A percentile compares a stretch with the other conserved stretches of the same genome.
Conservation (phyloP, 257 asterid species). For the Gentiana macrophylla region DNA sequence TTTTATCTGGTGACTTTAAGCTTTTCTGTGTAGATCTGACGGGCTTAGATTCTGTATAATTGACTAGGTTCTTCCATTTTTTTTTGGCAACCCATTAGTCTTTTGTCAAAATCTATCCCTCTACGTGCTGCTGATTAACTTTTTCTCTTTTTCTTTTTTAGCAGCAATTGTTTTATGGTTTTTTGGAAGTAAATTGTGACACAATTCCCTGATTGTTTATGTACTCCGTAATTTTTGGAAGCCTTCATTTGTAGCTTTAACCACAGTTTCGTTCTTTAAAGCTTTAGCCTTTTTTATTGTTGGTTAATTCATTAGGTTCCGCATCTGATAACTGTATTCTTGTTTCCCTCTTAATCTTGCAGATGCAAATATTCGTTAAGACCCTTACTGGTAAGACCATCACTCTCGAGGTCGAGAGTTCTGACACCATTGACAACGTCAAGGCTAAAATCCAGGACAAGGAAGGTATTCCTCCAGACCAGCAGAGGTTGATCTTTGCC, state of each 20-base stretch:
- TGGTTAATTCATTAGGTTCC: too few relatives aligned
- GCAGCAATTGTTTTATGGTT: too few relatives aligned
- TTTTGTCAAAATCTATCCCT: too few relatives aligned
- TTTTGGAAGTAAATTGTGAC: conserved; percentile 7
- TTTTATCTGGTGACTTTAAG: too few relatives aligned
- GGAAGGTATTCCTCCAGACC: conserved; percentile 34
- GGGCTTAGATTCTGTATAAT: too few relatives aligned
- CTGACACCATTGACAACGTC: conserved; percentile 29
- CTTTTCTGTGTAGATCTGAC: too few relatives aligned
- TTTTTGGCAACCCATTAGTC: too few relatives aligned
- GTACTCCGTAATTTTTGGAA: conserved; percentile 21
- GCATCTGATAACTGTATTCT: too few relatives aligned
- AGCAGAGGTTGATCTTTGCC: conserved; percentile 29
- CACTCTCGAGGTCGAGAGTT: conserved; percentile 26
- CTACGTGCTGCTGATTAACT: too few relatives aligned
- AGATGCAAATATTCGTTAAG: conserved; percentile 29
- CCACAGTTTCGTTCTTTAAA: neutral
- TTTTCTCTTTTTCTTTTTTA: too few relatives aligned
- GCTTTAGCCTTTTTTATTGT: too few relatives aligned
- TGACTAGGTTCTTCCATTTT: too few relatives aligned
- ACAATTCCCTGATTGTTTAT: conserved; percentile 38
- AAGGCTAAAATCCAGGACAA: conserved; percentile 31
- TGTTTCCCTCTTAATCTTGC: conserved; percentile 3
- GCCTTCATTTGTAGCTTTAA: conserved; percentile 9
- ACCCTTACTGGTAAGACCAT: conserved; percentile 32